Conservation (phyloP, 2,329 filamentous ascomycete genomes). For the Westerdykella aurantiaca region DNA sequence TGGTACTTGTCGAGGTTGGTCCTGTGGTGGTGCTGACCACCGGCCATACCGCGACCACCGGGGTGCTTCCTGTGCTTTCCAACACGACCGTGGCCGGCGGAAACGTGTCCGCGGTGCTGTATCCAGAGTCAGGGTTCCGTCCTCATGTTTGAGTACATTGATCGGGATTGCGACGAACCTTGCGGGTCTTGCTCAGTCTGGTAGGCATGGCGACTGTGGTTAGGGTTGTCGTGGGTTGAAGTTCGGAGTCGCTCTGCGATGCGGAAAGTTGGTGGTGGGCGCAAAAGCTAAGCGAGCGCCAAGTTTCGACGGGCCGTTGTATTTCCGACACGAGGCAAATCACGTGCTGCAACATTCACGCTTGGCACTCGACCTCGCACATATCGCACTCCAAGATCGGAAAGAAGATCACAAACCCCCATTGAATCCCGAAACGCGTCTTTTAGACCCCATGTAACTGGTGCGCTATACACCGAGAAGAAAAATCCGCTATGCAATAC, state of each 20-base stretch:
- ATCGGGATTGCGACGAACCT: slow-evolving; percentile 7
- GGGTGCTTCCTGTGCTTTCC: slow-evolving; percentile 96
- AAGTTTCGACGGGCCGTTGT: slow-evolving; percentile 1
- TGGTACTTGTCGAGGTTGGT: slow-evolving; percentile 92
- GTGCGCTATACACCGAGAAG: neutral
- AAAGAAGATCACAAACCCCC: neutral
- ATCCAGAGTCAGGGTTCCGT: slow-evolving; percentile 23
- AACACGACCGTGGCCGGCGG: slow-evolving; percentile 94
- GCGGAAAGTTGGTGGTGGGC: neutral
- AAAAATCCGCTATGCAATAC: slow-evolving; percentile 26
- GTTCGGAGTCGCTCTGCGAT: neutral
- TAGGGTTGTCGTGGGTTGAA: slow-evolving; percentile 14
- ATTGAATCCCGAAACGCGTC: no score
- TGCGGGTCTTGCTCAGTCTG: slow-evolving; percentile 30
- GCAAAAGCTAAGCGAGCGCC: slow-evolving; percentile 14
- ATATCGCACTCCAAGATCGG: neutral
- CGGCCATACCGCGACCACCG: slow-evolving; percentile 75
- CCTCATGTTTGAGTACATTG: neutral
- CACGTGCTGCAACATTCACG: slow-evolving; percentile 3
- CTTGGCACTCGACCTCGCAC: slow-evolving; percentile 1
- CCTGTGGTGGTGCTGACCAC: slow-evolving; percentile 93
- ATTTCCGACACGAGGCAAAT: slow-evolving; percentile 4
- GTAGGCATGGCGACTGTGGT: slow-evolving; percentile 33
- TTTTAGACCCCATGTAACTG: neutral
- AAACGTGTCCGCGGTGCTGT: slow-evolving; percentile 88